phyloP scores from a whole-genome alignment of 2,329 filamentous ascomycete genomes.

The Hymenoscyphus infarciens region DNA sequence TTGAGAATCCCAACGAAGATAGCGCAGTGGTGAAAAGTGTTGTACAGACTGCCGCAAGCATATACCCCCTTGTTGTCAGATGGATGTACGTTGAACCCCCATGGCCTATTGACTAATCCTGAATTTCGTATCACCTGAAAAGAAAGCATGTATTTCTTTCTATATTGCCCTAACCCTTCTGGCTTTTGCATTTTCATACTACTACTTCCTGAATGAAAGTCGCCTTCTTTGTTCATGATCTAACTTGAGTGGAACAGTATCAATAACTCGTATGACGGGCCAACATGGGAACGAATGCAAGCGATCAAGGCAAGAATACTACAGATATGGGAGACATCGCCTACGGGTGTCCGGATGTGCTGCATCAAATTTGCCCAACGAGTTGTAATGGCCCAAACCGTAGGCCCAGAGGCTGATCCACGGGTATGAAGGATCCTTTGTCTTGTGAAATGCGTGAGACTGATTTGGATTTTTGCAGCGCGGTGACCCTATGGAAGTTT shows the following conservation, averaged over 20 bases:
- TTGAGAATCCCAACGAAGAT: slow-evolving; percentile 73
- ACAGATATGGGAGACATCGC: slow-evolving; percentile 78
- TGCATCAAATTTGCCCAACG: slow-evolving; percentile 97
- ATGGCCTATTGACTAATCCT: slow-evolving; percentile 10
- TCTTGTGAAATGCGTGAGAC: slow-evolving; percentile 8
- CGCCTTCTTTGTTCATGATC: slow-evolving; percentile 14
- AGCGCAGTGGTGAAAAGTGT: slow-evolving; percentile 76
- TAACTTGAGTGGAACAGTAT: slow-evolving; percentile 55
- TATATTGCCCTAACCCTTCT: background rate
- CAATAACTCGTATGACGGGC: slow-evolving; percentile 75
- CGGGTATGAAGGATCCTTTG: slow-evolving; percentile 56
- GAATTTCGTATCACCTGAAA: background rate
- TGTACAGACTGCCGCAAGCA: slow-evolving; percentile 84
- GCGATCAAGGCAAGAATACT: slow-evolving; percentile 87
- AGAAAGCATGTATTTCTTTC: background rate
- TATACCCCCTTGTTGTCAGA: slow-evolving; percentile 87
- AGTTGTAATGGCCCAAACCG: slow-evolving; percentile 87
- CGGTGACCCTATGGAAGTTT: slow-evolving; percentile 76
- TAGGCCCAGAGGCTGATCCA: slow-evolving; percentile 75
- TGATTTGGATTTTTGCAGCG: slow-evolving; percentile 44
- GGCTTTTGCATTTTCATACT: background rate
- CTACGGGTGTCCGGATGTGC: slow-evolving; percentile 77
- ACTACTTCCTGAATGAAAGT: background rate
- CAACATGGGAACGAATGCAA: slow-evolving; percentile 83
- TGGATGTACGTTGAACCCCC: slow-evolving; percentile 73